phyloP scores from a whole-genome alignment of 352 stramenopile genomes.

The Pythium coloratum region DNA sequence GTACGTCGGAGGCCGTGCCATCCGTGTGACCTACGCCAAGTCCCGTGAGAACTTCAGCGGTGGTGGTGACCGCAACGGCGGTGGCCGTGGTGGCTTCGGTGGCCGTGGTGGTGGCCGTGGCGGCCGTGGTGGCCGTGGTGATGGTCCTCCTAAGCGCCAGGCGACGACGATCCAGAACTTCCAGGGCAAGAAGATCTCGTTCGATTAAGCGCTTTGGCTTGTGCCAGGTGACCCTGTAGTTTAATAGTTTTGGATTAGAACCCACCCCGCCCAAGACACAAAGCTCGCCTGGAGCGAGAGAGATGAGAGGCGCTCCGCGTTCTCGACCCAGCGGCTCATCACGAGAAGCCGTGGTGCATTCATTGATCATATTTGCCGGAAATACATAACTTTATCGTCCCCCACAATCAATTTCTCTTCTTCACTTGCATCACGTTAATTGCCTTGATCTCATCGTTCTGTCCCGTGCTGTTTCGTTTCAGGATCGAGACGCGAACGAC shows the following conservation, averaged over 20 bases:
- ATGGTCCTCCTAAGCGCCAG: constrained; percentile 84
- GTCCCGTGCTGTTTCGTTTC: neutral
- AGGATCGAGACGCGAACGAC: neutral
- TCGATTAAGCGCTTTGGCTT: constrained; percentile 81
- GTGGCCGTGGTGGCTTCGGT: constrained; percentile 49
- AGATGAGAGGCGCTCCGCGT: neutral
- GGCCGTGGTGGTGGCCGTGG: constrained; percentile 52
- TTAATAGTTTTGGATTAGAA: constrained; percentile 35
- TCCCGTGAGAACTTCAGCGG: constrained; percentile 52
- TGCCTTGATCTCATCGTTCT: neutral
- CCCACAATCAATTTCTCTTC: neutral
- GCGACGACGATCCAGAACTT: constrained; percentile 92
- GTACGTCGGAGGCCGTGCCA: constrained; percentile 90
- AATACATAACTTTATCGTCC: constrained; percentile 7
- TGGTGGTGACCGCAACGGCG: constrained; percentile 30
- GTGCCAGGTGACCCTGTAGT: constrained; percentile 20
- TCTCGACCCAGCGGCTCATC: neutral
- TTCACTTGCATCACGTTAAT: neutral
- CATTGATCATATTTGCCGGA: constrained; percentile 6
- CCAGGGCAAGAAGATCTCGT: constrained; percentile 96
- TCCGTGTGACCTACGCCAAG: constrained; percentile 96
- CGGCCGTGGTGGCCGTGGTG: constrained; percentile 56
- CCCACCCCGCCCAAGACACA: constrained; percentile 3
- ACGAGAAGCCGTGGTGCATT: neutral
- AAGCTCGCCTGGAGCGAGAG: constrained; percentile 7